phyloP scores from a whole-genome alignment of 345 rosid genomes.

The Corchorus capsularis region DNA sequence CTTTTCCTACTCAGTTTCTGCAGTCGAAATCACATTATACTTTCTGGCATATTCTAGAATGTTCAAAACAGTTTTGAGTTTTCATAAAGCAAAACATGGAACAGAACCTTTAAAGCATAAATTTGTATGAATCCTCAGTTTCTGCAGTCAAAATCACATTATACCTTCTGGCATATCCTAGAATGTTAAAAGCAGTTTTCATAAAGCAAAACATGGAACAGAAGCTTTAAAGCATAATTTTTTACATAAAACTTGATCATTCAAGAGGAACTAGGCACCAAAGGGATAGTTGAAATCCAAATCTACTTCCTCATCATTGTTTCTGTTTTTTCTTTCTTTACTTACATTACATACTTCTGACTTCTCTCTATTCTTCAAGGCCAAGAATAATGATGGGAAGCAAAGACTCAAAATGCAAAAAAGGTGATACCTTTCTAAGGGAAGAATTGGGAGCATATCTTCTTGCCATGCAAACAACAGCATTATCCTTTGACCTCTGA shows the following conservation, averaged over 20 bases:
- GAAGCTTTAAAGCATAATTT: background rate
- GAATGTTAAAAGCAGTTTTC: background rate
- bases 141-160: slow-evolving; percentile 21
- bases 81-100: slow-evolving; percentile 1
- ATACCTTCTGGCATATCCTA: background rate
- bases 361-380: background rate
- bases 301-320: background rate
- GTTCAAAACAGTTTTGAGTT: background rate
- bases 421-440: slow-evolving; percentile 30
- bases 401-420: background rate
- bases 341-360: accelerated
- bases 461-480: slow-evolving; percentile 33
- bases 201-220: background rate
- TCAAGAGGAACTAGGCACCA: background rate
- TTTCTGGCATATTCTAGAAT: background rate
- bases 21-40: background rate
- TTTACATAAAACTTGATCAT: background rate
- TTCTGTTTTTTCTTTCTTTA: background rate
- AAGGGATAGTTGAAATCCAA: background rate
- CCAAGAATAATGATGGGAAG: background rate
- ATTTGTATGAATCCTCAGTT: background rate
- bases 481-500: slow-evolving; percentile 3
- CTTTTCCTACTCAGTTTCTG: slow-evolving; percentile 35
- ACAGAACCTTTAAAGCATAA: background rate
- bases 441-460: slow-evolving; percentile 35